Base-by-base conservation (phyloP, 192 early-diverging fungal species). In the Linnemannia hyalina region DNA sequence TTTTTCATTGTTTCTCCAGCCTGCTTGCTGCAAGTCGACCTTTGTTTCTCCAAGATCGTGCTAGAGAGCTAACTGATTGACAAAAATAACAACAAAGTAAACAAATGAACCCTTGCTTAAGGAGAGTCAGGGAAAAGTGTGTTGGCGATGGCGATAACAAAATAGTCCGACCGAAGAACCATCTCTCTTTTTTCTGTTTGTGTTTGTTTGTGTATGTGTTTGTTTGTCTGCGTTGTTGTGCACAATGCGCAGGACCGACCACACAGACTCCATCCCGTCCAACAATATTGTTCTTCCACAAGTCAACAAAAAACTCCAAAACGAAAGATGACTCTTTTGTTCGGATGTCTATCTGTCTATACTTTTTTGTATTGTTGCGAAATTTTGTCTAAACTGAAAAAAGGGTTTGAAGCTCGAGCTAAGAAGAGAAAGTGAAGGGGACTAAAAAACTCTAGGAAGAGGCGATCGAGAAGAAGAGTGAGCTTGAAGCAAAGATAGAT, bases 121-220 rank as follows among this genome's bases (percentile, higher is more conserved):
- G 60, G 26, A 29, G 26, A 29, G 60, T 44, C 44, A 13, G 29
- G 26, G 26, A 15, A 15, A 60, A 10, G 4, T 29, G 60, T 15
- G 11, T 29, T 3, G 60, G 29, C 11, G 10, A 32, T 11, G 60
- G 29, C 11, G 2, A 32, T 11, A 26, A 32, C 60, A 65, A 57
- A 57, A 57, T 57, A 26, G 55, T 57, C 55, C n/a, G 55, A 57
- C n/a, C 55, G 60, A 65, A 60, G 60, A 65, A 65, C 60, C 60
- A 65, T 65, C 60, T 32, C 2, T 60, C 5, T 52, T 18, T 52
- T 52, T 52, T 46, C 44, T 57, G 26, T 60, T 60, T n/a, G 26
- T 26, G 23, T 60, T 26, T 60, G n/a, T 60, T 60, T 60, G 55
- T 7, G 23, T 57, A 10, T 57, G 20, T 57, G 6, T n/a, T n/a